phyloP scores from a whole-genome alignment of 345 rosid genomes.

The Populus tremula region DNA sequence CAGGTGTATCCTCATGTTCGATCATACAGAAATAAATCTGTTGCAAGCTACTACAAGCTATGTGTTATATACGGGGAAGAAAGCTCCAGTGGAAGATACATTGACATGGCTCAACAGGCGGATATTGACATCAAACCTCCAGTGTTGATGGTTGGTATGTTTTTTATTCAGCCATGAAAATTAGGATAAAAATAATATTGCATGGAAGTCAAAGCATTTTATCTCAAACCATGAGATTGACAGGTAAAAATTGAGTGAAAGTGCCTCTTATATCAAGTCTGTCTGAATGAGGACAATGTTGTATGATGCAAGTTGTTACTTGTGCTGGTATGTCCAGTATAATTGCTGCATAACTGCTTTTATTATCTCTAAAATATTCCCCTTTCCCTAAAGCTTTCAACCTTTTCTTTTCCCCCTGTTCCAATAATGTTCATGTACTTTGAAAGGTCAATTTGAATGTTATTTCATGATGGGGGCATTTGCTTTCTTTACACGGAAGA shows the following conservation, averaged over 20 bases:
- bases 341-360: not conserved
- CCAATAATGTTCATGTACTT: too few relatives aligned
- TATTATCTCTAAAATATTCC: not conserved
- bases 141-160: constrained; percentile 33
- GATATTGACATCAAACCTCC: constrained; percentile 19
- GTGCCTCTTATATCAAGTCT: not conserved
- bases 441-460: too few relatives aligned
- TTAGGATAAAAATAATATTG: constrained; percentile 8
- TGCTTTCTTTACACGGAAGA: too few relatives aligned
- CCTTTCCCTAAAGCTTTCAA: not conserved
- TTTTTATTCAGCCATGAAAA: constrained; percentile 14
- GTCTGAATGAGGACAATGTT: not conserved
- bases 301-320: not conserved
- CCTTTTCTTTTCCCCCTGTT: too few relatives aligned
- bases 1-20: constrained; percentile 39
- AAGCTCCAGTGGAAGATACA: constrained; percentile 28
- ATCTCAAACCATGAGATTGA: not conserved
- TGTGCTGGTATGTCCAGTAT: not conserved
- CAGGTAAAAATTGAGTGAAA: not conserved
- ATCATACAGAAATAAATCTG: constrained; percentile 34
- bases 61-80: constrained; percentile 45
- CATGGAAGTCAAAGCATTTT: constrained; percentile 6
- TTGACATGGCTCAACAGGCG: constrained; percentile 9
- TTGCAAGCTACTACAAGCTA: constrained; percentile 48
- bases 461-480: too few relatives aligned